Evolutionary conservation across 768 basidiomycete species (phyloP).

Genomic region (Mycena filopes): DNA sequence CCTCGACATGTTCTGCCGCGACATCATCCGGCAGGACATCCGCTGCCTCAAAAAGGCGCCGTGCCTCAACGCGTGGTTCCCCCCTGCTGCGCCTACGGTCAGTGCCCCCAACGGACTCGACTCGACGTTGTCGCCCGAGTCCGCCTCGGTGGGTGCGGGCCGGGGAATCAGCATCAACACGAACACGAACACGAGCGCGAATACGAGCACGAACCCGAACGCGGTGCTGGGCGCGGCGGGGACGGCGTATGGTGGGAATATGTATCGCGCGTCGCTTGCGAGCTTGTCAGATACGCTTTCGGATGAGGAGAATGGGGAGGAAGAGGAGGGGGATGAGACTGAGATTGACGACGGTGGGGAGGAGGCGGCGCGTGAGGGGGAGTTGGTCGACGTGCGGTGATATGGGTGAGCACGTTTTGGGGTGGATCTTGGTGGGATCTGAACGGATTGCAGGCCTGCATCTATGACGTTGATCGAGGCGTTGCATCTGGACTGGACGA

Average conservation of each 20-base stretch:
- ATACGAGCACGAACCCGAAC: not conserved
- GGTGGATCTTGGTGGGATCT: no score
- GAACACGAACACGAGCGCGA: not conserved
- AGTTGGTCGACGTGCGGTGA: slow-evolving; percentile 28
- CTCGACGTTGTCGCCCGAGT: not conserved
- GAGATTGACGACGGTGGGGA: not conserved
- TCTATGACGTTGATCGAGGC: no score
- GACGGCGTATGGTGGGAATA: slow-evolving; percentile 24
- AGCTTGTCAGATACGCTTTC: slow-evolving; percentile 26
- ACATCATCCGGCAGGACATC: slow-evolving; percentile 67
- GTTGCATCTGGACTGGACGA: no score
- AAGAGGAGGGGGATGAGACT: not conserved
- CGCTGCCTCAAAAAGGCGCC: slow-evolving; percentile 60
- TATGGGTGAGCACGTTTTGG: no score
- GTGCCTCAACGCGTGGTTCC: slow-evolving; percentile 56
- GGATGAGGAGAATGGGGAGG: not conserved
- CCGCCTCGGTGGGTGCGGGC: not conserved
- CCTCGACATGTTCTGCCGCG: slow-evolving; percentile 70
- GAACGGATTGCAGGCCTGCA: no score
- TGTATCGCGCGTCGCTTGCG: slow-evolving; percentile 31
- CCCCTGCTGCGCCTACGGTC: not conserved
- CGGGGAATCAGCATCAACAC: no score
- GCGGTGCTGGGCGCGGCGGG: not conserved
- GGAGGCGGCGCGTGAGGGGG: slow-evolving; percentile 7
- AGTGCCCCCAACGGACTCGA: no score